Percentiles rank a stretch among this genome's conserved stretches.
These are phyloP conservation scores for Solanum hybrid DNA, from an alignment of 305 asterid genomes.

Conservation along the genomic window DNA sequence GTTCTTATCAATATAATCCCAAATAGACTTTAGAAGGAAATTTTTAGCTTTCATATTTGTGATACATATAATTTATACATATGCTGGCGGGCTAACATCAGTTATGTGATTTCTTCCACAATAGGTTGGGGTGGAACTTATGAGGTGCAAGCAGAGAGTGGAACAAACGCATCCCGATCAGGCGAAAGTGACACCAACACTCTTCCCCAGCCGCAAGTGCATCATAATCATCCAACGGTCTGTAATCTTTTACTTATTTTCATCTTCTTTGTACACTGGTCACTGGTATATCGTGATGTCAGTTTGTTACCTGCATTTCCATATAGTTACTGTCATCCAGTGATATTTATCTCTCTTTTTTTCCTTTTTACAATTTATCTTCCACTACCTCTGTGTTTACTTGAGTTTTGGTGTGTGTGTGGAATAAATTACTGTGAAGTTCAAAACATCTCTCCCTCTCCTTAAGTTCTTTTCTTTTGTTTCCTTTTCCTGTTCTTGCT, in stretches of 20 bases:
- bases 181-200: constrained; percentile 30
- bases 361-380: background rate
- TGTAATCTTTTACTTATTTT: constrained; percentile 10
- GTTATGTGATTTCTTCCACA: background rate
- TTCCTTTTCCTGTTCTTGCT: background rate
- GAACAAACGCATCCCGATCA: constrained; percentile 16
- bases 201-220: constrained; percentile 34
- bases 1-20: background rate
- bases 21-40: background rate
- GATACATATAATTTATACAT: background rate
- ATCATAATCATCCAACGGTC: constrained; percentile 40
- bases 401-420: background rate
- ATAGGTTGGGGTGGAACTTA: constrained; percentile 24
- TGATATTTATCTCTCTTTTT: background rate
- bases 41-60: background rate
- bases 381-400: background rate
- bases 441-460: background rate
- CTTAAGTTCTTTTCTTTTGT: background rate
- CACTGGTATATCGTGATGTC: background rate
- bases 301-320: background rate
- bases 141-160: constrained; percentile 27
- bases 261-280: background rate
- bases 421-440: background rate
- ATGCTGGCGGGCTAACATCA: background rate
- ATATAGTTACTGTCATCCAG: background rate